These are phyloP conservation scores for Pythium brassicae DNA, from an alignment of 352 stramenopile species.

Conservation along the genomic window DNA sequence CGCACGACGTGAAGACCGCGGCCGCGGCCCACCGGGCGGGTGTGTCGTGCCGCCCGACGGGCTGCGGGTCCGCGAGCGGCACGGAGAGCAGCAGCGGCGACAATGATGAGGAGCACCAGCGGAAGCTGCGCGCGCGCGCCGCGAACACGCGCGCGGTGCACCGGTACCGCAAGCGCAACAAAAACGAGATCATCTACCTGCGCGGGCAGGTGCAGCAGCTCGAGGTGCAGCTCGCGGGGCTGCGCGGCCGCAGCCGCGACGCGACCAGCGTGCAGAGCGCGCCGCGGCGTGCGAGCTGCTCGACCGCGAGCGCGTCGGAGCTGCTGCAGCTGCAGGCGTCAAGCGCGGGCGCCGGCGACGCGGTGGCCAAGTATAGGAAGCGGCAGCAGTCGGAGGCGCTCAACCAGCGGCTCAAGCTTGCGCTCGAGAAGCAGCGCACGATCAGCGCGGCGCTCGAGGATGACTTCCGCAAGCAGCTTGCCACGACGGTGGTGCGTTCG, in stretches of 20 bases:
- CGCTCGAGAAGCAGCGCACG: conserved; percentile 33
- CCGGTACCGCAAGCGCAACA: not conserved
- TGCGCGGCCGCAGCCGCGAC: not conserved
- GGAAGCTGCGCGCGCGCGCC: too few relatives aligned
- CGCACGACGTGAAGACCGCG: too few relatives aligned
- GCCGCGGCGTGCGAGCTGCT: too few relatives aligned
- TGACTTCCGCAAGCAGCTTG: conserved; percentile 21
- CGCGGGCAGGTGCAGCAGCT: conserved; percentile 5
- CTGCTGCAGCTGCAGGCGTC: not conserved
- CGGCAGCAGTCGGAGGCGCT: conserved; percentile 28
- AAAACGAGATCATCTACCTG: conserved; percentile 1
- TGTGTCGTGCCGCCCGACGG: too few relatives aligned
- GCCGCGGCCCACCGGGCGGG: too few relatives aligned
- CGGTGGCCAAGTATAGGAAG: conserved; percentile 31
- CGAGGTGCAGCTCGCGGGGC: not conserved
- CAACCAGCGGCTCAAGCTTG: conserved; percentile 33
- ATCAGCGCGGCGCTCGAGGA: conserved; percentile 34
- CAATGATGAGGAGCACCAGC: too few relatives aligned
- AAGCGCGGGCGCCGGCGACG: conserved; percentile 25
- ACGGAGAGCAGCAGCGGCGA: too few relatives aligned
- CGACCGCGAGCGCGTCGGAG: too few relatives aligned
- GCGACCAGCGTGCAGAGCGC: not conserved
- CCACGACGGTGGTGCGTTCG: too few relatives aligned
- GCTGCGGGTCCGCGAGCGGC: too few relatives aligned
- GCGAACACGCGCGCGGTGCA: too few relatives aligned